phyloP scores from a whole-genome alignment of 176 grass and related monocot genomes.

The Triticum aestivum region DNA sequence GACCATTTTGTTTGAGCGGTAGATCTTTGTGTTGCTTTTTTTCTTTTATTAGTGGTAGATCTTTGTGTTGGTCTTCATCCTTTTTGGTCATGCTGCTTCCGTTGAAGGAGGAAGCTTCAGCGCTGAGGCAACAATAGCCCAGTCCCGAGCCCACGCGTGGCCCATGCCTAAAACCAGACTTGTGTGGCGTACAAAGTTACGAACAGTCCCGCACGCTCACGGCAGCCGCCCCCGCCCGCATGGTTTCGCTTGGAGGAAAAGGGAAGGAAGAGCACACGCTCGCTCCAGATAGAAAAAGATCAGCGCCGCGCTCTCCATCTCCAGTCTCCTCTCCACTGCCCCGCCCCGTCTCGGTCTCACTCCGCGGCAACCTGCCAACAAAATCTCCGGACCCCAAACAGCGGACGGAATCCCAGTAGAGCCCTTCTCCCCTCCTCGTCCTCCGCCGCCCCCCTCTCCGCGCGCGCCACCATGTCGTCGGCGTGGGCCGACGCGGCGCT shows the following conservation, averaged over 20 bases:
- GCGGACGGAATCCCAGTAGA: constrained; percentile 33
- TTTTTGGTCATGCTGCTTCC: neutral
- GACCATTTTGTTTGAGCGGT: too few species aligned
- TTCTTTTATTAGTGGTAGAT: too few species aligned
- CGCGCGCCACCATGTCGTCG: constrained; percentile 34
- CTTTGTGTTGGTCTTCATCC: too few species aligned
- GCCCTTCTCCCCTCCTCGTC: neutral
- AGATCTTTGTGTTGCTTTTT: too few species aligned
- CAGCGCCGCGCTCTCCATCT: neutral
- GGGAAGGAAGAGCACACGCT: neutral
- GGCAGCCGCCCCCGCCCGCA: neutral
- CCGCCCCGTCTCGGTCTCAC: neutral
- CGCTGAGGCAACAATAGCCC: neutral
- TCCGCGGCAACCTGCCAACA: neutral
- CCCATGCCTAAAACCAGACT: neutral
- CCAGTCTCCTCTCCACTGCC: too few species aligned
- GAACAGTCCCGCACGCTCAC: constrained; percentile 3
- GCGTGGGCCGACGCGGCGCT: constrained; percentile 52
- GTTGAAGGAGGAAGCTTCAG: neutral
- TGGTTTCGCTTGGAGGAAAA: neutral
- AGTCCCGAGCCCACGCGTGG: neutral
- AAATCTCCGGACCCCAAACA: constrained; percentile 37
- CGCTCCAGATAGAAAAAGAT: constrained; percentile 26
- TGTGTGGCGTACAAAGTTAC: neutral
- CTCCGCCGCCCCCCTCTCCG: neutral